Conservation (phyloP, 805 yeast species). For the Saccharomycopsis microspora region DNA sequence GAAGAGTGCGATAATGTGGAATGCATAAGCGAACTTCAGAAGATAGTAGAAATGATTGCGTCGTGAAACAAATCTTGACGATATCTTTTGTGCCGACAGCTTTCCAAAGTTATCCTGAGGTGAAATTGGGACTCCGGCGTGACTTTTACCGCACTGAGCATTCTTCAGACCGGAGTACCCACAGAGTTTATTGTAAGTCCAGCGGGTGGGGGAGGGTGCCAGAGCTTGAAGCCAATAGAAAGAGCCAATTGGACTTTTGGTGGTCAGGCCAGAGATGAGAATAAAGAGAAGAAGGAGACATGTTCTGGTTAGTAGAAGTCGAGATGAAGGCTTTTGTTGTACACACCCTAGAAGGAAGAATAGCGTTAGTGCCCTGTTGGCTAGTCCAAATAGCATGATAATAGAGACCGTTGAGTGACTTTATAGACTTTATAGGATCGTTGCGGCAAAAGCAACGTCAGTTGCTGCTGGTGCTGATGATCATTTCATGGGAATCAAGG, state of each 20-base stretch:
- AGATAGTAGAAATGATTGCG: slow-evolving; percentile 52
- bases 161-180: not conserved
- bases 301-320: not conserved
- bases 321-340: too few relatives aligned
- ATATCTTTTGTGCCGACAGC: slow-evolving; percentile 17
- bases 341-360: too few relatives aligned
- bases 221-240: slow-evolving; percentile 28
- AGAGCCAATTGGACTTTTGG: slow-evolving; percentile 40
- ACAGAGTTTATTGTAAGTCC: slow-evolving; percentile 2
- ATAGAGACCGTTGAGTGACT: too few relatives aligned
- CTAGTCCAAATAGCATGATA: too few relatives aligned
- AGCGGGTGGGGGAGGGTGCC: not conserved
- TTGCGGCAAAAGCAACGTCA: too few relatives aligned
- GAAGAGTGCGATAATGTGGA: slow-evolving; percentile 46
- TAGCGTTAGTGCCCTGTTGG: too few relatives aligned
- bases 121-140: slow-evolving; percentile 31
- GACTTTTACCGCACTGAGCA: not conserved
- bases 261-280: slow-evolving; percentile 41
- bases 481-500: too few relatives aligned
- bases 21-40: slow-evolving; percentile 55
- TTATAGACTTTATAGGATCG: too few relatives aligned
- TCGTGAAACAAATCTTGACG: slow-evolving; percentile 30
- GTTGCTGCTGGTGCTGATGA: too few relatives aligned
- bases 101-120: slow-evolving; percentile 66
- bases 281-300: not conserved